These are phyloP conservation scores for Hypoxylon sp. DNA, from an alignment of 2,329 filamentous ascomycete genomes.

Conservation along the genomic window DNA sequence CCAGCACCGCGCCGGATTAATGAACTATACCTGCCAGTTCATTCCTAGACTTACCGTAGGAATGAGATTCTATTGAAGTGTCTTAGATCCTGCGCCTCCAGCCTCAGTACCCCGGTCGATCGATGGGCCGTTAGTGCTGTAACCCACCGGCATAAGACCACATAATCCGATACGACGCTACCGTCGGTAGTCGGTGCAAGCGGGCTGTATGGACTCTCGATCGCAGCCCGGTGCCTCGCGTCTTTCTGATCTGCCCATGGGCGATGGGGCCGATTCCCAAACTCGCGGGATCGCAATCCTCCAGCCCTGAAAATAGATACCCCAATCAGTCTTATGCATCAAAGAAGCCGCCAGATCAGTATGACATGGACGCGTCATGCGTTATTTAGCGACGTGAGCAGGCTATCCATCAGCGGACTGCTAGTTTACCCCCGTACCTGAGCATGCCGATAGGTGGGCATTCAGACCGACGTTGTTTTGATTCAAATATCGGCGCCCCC, in stretches of 20 bases:
- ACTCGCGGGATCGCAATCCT: conserved; percentile 4
- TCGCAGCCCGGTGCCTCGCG: conserved; percentile 2
- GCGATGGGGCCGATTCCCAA: not conserved
- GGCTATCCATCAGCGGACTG: not conserved
- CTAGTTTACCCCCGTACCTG: not conserved
- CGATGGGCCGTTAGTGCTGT: not conserved
- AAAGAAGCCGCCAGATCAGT: conserved; percentile 5
- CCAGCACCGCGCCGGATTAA: not conserved
- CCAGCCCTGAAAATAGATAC: conserved; percentile 9
- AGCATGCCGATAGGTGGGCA: not conserved
- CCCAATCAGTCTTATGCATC: conserved; percentile 2
- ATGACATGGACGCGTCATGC: conserved; percentile 22
- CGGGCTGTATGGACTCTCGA: not conserved
- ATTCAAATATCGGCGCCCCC: conserved; percentile 17
- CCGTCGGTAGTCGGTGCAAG: conserved; percentile 4
- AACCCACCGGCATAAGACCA: not conserved
- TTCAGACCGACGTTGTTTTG: not conserved
- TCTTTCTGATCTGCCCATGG: too few species aligned
- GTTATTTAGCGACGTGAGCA: conserved; percentile 4
- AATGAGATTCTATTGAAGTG: conserved; percentile 5
- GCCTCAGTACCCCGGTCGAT: not conserved
- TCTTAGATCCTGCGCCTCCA: conserved; percentile 13
- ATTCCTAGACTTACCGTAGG: not conserved
- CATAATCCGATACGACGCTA: not conserved
- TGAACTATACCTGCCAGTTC: not conserved